Percentiles rank a stretch among this genome's conserved stretches.
These are phyloP conservation scores for Kuraishia hungarica DNA, from an alignment of 805 yeast species.

Conservation along the genomic window DNA sequence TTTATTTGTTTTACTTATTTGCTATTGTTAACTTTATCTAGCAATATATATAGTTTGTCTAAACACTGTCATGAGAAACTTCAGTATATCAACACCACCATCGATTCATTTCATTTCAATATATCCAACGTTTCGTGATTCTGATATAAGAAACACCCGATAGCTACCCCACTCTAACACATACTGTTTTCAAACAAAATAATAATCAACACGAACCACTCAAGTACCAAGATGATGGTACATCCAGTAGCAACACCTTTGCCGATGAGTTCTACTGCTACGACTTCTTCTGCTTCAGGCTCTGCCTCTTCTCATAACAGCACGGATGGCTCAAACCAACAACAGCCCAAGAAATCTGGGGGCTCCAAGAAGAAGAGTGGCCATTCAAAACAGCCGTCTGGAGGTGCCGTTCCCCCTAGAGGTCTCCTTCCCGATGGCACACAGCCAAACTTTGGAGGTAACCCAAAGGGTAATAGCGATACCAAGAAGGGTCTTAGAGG, in stretches of 20 bases:
- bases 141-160: not conserved
- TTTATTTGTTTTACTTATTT: too few relatives aligned
- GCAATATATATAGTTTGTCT: not conserved
- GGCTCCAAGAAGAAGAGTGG: not conserved
- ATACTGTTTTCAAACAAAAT: too few relatives aligned
- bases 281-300: not conserved
- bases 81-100: not conserved
- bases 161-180: too few relatives aligned
- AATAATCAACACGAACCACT: not conserved
- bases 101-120: not conserved
- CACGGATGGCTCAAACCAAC: not conserved
- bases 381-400: not conserved
- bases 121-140: not conserved
- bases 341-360: not conserved
- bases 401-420: not conserved
- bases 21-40: too few relatives aligned
- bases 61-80: not conserved
- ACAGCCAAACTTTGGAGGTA: slow-evolving; percentile 2
- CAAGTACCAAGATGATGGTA: not conserved
- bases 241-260: not conserved
- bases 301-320: not conserved
- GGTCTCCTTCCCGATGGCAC: slow-evolving; percentile 1
- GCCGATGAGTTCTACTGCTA: not conserved
- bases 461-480: not conserved
- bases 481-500: not conserved